phyloP scores from a whole-genome alignment of 139 green algal genomes.

The Edaphochlamys debaryana region DNA sequence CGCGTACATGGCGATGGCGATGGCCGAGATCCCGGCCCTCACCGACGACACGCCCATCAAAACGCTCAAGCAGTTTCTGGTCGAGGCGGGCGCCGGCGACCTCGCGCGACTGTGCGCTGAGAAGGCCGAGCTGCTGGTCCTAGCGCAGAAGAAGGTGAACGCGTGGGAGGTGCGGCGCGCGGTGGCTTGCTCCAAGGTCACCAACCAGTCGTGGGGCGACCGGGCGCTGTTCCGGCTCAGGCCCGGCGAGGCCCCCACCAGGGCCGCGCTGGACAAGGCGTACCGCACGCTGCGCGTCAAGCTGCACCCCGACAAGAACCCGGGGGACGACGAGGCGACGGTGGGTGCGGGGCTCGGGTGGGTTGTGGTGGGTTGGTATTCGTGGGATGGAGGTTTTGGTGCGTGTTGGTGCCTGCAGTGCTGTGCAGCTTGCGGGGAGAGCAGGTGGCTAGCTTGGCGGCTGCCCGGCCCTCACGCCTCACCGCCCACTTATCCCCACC shows the following conservation, averaged over 20 bases:
- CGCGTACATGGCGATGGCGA: slow-evolving; percentile 1
- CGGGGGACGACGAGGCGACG: slow-evolving; percentile 11
- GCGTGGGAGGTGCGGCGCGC: slow-evolving; percentile 28
- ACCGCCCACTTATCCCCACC: too few relatives aligned
- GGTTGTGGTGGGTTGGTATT: too few relatives aligned
- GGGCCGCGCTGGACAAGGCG: not conserved
- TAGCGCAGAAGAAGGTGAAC: slow-evolving; percentile 14
- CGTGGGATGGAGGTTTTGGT: too few relatives aligned
- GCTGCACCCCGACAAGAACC: slow-evolving; percentile 37
- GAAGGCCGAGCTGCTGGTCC: slow-evolving; percentile 29
- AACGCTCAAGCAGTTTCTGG: slow-evolving; percentile 26
- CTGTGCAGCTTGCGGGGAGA: too few relatives aligned
- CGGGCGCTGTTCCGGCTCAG: slow-evolving; percentile 30
- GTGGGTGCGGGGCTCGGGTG: too few relatives aligned
- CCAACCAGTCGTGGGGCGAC: not conserved
- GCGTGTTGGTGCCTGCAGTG: too few relatives aligned
- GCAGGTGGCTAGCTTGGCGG: too few relatives aligned
- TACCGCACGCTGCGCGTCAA: not conserved
- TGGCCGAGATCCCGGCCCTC: not conserved
- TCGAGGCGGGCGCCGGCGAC: not conserved
- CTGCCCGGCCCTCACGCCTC: too few relatives aligned
- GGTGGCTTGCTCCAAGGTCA: slow-evolving; percentile 18
- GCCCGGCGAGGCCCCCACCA: not conserved
- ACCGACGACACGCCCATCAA: not conserved
- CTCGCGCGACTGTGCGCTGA: not conserved